A percentile compares a stretch with the other conserved stretches of the same genome.
Conservation (phyloP, 169 alveolate species). For the Eimeria sp. region DNA sequence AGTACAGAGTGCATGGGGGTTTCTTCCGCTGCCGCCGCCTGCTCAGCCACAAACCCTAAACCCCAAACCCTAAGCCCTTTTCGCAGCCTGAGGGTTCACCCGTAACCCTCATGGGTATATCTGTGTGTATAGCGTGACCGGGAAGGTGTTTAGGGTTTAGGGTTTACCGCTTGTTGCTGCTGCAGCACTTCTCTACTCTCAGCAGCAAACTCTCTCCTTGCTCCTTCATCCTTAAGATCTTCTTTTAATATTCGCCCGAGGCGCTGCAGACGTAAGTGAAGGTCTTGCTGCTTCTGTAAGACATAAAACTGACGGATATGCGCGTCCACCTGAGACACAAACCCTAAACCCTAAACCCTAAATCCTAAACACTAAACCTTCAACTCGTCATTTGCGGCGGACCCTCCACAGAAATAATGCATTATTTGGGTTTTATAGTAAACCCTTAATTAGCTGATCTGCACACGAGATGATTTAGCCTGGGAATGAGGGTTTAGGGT, state of each 20-base stretch:
- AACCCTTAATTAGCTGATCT: neutral
- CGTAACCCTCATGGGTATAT: neutral
- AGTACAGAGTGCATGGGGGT: slow-evolving; percentile 63
- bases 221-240: neutral
- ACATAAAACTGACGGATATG: slow-evolving; percentile 40
- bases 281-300: slow-evolving; percentile 46
- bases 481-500: slow-evolving; percentile 27
- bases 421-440: no score
- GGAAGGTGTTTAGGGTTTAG: slow-evolving; percentile 1
- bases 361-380: slow-evolving; percentile 43
- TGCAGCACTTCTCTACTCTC: slow-evolving; percentile 37
- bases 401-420: neutral
- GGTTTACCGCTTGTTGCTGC: slow-evolving; percentile 62
- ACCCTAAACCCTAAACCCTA: slow-evolving; percentile 65
- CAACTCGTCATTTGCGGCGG: neutral
- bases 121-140: neutral
- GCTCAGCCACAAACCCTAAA: slow-evolving; percentile 31
- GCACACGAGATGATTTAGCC: neutral
- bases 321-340: slow-evolving; percentile 41
- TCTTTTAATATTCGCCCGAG: slow-evolving; percentile 12
- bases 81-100: neutral
- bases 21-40: slow-evolving; percentile 66
- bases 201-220: slow-evolving; percentile 20
- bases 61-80: neutral
- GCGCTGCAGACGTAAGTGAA: slow-evolving; percentile 26